These are phyloP conservation scores for Russula sp. DNA, from an alignment of 768 basidiomycete species.

Conservation along the genomic window DNA sequence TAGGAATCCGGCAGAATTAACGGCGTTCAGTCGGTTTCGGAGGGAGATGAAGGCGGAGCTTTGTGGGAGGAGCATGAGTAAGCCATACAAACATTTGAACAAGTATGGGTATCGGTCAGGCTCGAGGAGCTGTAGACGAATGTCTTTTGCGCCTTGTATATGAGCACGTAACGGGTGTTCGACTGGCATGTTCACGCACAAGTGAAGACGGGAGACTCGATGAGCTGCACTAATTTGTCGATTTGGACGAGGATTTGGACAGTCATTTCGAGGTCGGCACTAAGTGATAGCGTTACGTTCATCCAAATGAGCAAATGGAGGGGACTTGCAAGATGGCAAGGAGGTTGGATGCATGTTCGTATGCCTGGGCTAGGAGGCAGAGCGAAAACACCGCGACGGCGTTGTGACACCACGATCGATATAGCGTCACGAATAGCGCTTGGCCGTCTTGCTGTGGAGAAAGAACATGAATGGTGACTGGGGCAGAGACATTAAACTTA, in stretches of 20 bases:
- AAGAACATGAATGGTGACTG: background rate
- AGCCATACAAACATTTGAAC: constrained; percentile 95
- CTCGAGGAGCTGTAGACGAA: constrained; percentile 90
- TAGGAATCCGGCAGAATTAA: constrained; percentile 90
- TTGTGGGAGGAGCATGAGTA: constrained; percentile 95
- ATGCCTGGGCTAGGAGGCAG: constrained; percentile 94
- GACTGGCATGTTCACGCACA: constrained; percentile 42
- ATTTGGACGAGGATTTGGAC: constrained; percentile 92
- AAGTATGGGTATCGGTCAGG: constrained; percentile 95
- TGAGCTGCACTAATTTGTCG: constrained; percentile 95
- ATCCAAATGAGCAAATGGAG: background rate
- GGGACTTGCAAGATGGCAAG: constrained; percentile 83
- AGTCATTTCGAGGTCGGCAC: constrained; percentile 95
- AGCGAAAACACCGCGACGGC: constrained; percentile 95
- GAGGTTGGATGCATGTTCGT: constrained; percentile 96
- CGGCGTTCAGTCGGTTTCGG: constrained; percentile 87
- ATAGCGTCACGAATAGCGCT: constrained; percentile 86
- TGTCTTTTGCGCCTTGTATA: constrained; percentile 37
- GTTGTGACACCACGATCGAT: constrained; percentile 98
- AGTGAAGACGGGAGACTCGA: constrained; percentile 97
- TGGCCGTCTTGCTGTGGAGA: constrained; percentile 84
- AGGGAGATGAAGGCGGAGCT: constrained; percentile 94
- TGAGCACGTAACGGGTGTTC: background rate
- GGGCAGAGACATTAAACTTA: constrained; percentile 30
- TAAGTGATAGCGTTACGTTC: constrained; percentile 27